Evolutionary conservation across 1,284 basidiomycete genomes (phyloP).

Genomic region (Microbotryum intermedium): DNA sequence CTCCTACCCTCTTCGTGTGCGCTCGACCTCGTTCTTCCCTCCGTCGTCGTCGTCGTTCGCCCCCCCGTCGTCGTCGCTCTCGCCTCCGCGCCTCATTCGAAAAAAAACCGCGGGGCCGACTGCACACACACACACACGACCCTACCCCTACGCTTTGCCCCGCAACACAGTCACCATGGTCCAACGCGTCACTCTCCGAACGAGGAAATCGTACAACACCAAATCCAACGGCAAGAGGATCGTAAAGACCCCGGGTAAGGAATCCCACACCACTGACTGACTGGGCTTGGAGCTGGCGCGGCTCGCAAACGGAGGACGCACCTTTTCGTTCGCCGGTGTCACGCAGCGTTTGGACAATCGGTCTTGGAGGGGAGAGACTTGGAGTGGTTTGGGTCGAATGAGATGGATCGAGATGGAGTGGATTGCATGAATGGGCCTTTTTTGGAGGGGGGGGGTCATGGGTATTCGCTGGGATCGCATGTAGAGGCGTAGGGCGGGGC

Average conservation of each 20-base stretch:
- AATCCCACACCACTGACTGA: background rate
- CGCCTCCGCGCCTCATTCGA: background rate
- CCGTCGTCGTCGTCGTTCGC: too few species aligned
- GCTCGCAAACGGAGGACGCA: background rate
- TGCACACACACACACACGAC: background rate
- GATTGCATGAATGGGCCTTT: constrained; percentile 36
- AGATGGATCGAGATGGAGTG: background rate
- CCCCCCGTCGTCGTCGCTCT: too few species aligned
- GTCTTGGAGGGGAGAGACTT: background rate
- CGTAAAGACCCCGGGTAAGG: constrained; percentile 74
- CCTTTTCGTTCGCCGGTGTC: background rate
- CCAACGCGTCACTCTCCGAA: constrained; percentile 93
- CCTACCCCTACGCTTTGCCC: too few species aligned
- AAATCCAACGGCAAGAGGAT: constrained; percentile 89
- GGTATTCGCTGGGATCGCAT: background rate
- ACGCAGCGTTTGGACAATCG: background rate
- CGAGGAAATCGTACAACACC: constrained; percentile 98
- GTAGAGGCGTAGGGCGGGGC: background rate
- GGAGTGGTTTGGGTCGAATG: background rate
- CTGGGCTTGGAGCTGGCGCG: background rate
- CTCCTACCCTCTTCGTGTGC: background rate
- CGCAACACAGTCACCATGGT: constrained; percentile 19
- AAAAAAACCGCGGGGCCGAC: background rate
- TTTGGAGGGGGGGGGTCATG: constrained; percentile 34
- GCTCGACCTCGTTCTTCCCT: too few species aligned